These are phyloP conservation scores for Passalora sequoiae DNA, from an alignment of 2,329 filamentous ascomycete genomes.

Conservation along the genomic window DNA sequence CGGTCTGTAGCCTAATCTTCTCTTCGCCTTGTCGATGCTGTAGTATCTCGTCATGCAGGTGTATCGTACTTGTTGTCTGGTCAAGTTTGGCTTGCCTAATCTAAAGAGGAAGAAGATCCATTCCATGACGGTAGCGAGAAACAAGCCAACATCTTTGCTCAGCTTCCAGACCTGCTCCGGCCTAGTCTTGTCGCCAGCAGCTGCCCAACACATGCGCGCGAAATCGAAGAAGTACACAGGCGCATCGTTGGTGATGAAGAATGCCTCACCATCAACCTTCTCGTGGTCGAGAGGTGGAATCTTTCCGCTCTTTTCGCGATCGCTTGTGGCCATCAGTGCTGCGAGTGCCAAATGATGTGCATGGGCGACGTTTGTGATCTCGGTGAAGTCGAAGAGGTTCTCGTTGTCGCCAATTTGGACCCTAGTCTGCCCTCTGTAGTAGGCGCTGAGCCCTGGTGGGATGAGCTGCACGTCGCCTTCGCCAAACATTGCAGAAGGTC, in stretches of 20 bases:
- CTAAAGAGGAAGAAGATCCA: slow-evolving; percentile 41
- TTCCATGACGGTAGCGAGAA: slow-evolving; percentile 42
- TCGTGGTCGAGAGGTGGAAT: slow-evolving; percentile 43
- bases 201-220: slow-evolving; percentile 43
- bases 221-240: slow-evolving; percentile 51
- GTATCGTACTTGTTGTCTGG: slow-evolving; percentile 52
- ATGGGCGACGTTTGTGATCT: slow-evolving; percentile 49
- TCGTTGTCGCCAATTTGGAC: slow-evolving; percentile 49
- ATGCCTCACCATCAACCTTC: slow-evolving; percentile 47
- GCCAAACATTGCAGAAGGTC: slow-evolving; percentile 50
- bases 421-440: slow-evolving; percentile 45
- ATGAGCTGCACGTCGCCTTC: slow-evolving; percentile 46
- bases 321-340: slow-evolving; percentile 45
- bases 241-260: slow-evolving; percentile 49
- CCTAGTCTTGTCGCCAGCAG: slow-evolving; percentile 38
- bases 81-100: slow-evolving; percentile 44
- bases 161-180: slow-evolving; percentile 41
- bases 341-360: slow-evolving; percentile 48
- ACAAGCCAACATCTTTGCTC: slow-evolving; percentile 38
- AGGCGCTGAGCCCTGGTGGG: slow-evolving; percentile 42
- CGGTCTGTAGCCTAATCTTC: slow-evolving; percentile 63
- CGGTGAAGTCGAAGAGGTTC: slow-evolving; percentile 52
- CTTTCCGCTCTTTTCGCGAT: slow-evolving; percentile 29
- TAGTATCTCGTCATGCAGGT: slow-evolving; percentile 73
- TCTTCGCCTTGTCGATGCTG: slow-evolving; percentile 69